Evolutionary conservation across 2,329 filamentous ascomycete species (phyloP), one percentile per base, ranked within the genome.

Genomic region (Triangularia verruculosa): DNA sequence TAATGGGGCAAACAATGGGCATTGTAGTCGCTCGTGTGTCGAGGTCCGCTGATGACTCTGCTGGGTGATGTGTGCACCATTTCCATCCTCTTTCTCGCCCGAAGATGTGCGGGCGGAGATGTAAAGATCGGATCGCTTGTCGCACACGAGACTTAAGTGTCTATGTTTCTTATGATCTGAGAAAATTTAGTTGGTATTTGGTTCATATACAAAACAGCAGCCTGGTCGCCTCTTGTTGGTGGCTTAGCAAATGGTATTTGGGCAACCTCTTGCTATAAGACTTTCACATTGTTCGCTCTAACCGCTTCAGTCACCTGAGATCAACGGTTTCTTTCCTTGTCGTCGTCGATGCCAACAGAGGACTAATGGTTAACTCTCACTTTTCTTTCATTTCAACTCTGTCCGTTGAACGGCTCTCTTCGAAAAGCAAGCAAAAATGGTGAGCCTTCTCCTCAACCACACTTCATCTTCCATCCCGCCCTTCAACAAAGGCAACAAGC

Each of bases 11-110:
- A 51, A 39, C 27, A 17, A 54, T 64, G 57, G 54, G 59, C 54
- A 62, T 56, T 56, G 39, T 20, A 47, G 39, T n/a, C 17, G 39
- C 39, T 47, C 39, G 39, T 47, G 52, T 34, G 61, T 65, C n/a
- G 20, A 61, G 64, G 62, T 68, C 66, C 62, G 64, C 65, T 70
- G 68, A 69, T 66, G 67, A 61, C 57, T 59, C 63, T 70, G 68
- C 68, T 66, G 67, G 61, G 54, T 59, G 32, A 51, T 61, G 56
- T 60, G 62, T 53, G 52, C 62, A n/a, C n/a, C 17, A 47, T 32
- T 24, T 47, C 34, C 15, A 54, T 54, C 22, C 51, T 54, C 5
- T 25, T 28, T 28, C 20, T 25, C 25, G 51, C 25, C 25, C 25
- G 25, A 54, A 28, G 12, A 20, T 27, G 43, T 6, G 39, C 47